Evolutionary conservation across 805 yeast species (phyloP), one percentile per base, ranked within the genome.

Genomic region (Saccharomycopsis sp.): DNA sequence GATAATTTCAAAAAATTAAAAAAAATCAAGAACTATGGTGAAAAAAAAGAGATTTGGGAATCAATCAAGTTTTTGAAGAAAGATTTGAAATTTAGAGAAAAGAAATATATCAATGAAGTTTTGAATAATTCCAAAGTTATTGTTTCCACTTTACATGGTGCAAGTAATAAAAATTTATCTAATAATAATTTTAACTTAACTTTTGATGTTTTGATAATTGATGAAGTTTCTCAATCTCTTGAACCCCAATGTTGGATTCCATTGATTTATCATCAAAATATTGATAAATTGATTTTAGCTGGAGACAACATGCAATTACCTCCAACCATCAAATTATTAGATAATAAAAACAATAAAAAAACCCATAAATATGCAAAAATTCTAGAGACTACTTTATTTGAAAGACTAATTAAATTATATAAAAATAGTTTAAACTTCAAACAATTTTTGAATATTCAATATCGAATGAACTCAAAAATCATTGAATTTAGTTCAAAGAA

Each of bases 191-290:
- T 40, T n/a, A 62, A 59, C 27, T 19, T 10, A 12, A 54, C 76
- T 10, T 85, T 89, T 53, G 85, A 84, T 48, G 76, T 94, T 0
- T 65, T 89, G 25, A 82, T 92, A 10, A 88, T 89, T 27, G 98
- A 89, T 60, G 98, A 89, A 58, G 96, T 89, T 0, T 86, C 96
- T 0, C 98, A 89, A 57, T 71, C 96, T 9, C 60, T 89, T 40
- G 96, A 89, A 53, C 95, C 96, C 1, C 95, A 89, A 49, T 87
- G 96, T 52, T 88, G 96, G 96, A 87, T 89, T 19, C 96, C 98
- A 1, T 46, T 92, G 5, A 66, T 86, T 3, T 70, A 72, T 29
- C 89, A 83, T 51, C 59, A 68, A 12, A 68, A 74, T 6, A 57
- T 74, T 31, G 66, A 67, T 27, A 69, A 76, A 40, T 57, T 89